Evolutionary conservation across 2,329 filamentous ascomycete species (phyloP).

Genomic region (Ustilaginoidea virens): DNA sequence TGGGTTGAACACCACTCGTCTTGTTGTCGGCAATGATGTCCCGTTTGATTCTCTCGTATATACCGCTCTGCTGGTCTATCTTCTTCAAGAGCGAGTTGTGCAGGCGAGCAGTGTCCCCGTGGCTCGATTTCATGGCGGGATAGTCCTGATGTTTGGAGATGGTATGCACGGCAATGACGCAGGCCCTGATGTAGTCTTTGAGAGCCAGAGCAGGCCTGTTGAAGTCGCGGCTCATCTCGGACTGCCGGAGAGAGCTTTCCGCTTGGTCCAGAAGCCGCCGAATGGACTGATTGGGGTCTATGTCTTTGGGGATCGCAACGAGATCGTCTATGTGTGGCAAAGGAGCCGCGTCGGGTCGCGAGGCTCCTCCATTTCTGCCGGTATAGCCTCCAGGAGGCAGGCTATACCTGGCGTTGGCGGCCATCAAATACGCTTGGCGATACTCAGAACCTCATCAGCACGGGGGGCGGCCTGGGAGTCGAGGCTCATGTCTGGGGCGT

Average conservation of each 20-base stretch:
- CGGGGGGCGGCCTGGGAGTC: too few species aligned
- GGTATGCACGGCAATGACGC: conserved; percentile 59
- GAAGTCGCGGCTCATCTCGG: conserved; percentile 47
- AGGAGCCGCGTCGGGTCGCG: conserved; percentile 15
- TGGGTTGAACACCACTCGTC: conserved; percentile 40
- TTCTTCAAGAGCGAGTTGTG: conserved; percentile 35
- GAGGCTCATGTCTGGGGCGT: background rate
- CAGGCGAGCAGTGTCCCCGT: conserved; percentile 28
- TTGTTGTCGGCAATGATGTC: conserved; percentile 49
- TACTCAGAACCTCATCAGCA: conserved; percentile 2
- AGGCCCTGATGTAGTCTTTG: conserved; percentile 71
- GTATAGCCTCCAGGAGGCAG: conserved; percentile 13
- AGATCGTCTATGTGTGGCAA: conserved; percentile 40
- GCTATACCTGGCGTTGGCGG: conserved; percentile 15
- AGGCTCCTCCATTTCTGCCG: conserved; percentile 13
- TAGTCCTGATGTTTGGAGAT: conserved; percentile 68
- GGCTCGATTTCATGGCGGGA: conserved; percentile 42
- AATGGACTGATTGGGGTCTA: conserved; percentile 33
- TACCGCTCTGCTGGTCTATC: conserved; percentile 29
- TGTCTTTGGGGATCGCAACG: conserved; percentile 26
- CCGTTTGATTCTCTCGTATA: conserved; percentile 42
- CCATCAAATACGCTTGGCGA: conserved; percentile 11
- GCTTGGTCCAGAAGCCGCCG: conserved; percentile 37
- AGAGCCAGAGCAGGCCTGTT: conserved; percentile 59
- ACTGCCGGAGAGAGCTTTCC: conserved; percentile 39